A percentile compares a stretch with the other conserved stretches of the same genome.
phyloP scores from a whole-genome alignment of 2,329 filamentous ascomycete species.

The Epichloe bromicola region DNA sequence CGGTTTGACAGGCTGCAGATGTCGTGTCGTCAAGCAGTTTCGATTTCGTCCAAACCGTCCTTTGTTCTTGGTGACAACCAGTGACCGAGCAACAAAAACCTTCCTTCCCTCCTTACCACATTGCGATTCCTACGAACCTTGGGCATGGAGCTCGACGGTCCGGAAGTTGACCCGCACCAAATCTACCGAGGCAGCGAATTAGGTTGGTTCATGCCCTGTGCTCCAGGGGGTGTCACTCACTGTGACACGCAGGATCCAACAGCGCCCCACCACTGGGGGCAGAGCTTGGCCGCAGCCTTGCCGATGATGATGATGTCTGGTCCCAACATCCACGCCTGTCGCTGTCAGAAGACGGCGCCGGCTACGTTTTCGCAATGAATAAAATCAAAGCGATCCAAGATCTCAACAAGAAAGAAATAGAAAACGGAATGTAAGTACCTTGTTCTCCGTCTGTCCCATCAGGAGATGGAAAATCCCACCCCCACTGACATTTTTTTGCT shows the following conservation, averaged over 20 bases:
- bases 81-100: background rate
- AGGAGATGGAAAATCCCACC: conserved; percentile 1
- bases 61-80: background rate
- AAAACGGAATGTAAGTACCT: conserved; percentile 64
- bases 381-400: conserved; percentile 83
- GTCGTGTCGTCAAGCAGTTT: background rate
- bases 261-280: background rate
- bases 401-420: conserved; percentile 89
- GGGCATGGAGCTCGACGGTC: conserved; percentile 10
- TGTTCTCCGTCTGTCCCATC: background rate
- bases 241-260: background rate
- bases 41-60: too few relatives aligned
- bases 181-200: background rate
- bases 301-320: background rate
- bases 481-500: conserved; percentile 12
- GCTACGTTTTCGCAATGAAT: conserved; percentile 53
- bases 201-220: background rate
- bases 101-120: background rate
- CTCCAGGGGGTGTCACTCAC: background rate
- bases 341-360: background rate
- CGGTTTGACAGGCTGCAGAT: background rate
- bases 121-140: background rate
- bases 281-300: conserved; percentile 5
- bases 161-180: conserved; percentile 23
- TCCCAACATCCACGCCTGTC: background rate